Evolutionary conservation across 2,329 filamentous ascomycete species (phyloP).

Genomic region (Cladorrhinum sp.): DNA sequence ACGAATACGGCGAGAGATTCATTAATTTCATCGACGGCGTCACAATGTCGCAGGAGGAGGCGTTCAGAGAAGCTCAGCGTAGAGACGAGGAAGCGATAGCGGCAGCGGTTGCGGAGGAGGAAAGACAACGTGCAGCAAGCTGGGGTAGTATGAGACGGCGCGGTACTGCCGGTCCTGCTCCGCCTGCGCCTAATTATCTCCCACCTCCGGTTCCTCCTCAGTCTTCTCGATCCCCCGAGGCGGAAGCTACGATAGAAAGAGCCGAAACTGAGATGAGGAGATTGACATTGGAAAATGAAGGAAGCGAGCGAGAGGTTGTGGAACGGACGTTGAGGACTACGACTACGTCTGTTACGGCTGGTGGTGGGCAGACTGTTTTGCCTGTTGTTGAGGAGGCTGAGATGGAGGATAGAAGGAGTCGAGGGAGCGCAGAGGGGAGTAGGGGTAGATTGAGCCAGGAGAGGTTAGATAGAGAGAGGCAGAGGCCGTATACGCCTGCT

Average conservation of each 20-base stretch:
- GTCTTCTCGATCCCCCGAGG: conserved; percentile 36
- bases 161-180: conserved; percentile 29
- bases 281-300: conserved; percentile 42
- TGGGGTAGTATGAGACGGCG: conserved; percentile 35
- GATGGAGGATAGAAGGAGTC: conserved; percentile 55
- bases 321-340: conserved; percentile 54
- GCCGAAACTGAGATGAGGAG: conserved; percentile 37
- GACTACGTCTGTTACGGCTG: conserved; percentile 26
- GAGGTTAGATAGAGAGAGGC: no score
- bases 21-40: conserved; percentile 86
- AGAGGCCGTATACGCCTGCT: conserved; percentile 42
- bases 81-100: conserved; percentile 54
- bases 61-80: conserved; percentile 59
- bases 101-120: conserved; percentile 43
- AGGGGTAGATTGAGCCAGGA: no score
- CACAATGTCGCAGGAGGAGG: conserved; percentile 87
- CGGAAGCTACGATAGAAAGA: conserved; percentile 40
- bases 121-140: conserved; percentile 36
- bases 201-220: conserved; percentile 42
- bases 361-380: conserved; percentile 54
- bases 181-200: conserved; percentile 46
- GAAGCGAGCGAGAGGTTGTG: conserved; percentile 45
- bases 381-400: conserved; percentile 90
- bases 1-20: conserved; percentile 90
- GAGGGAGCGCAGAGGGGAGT: conserved; percentile 44